These are phyloP conservation scores for Talaromyces wortmannii DNA, from an alignment of 495 filamentous ascomycete genomes.

Conservation along the genomic window DNA sequence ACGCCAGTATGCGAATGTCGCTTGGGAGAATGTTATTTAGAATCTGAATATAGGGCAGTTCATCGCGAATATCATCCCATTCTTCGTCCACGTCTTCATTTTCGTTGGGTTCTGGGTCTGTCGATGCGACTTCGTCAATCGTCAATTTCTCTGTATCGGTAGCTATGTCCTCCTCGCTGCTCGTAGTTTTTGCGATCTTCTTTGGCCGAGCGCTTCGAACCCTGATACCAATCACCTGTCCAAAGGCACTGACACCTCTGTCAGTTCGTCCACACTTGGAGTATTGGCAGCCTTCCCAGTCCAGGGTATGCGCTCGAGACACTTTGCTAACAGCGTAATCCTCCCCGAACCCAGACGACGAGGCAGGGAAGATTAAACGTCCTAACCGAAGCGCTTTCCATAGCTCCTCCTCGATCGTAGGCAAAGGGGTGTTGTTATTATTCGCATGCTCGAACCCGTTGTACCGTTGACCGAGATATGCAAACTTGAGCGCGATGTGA, in stretches of 20 bases:
- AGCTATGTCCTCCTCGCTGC: not conserved
- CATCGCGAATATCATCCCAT: slow-evolving; percentile 73
- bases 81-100: slow-evolving; percentile 13
- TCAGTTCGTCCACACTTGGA: slow-evolving; percentile 94
- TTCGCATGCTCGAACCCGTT: slow-evolving; percentile 83
- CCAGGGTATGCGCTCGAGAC: slow-evolving; percentile 39
- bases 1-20: slow-evolving; percentile 85
- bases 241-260: slow-evolving; percentile 90
- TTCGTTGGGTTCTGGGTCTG: not conserved
- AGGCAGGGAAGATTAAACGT: slow-evolving; percentile 69
- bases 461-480: slow-evolving; percentile 85
- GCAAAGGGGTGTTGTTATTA: slow-evolving; percentile 55
- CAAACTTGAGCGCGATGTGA: slow-evolving; percentile 83
- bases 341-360: slow-evolving; percentile 22
- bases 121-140: no score
- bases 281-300: slow-evolving; percentile 79
- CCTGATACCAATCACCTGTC: slow-evolving; percentile 80
- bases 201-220: slow-evolving; percentile 71
- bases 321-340: slow-evolving; percentile 18
- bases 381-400: slow-evolving; percentile 83
- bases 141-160: not conserved
- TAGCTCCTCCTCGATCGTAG: slow-evolving; percentile 84
- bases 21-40: slow-evolving; percentile 83
- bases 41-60: slow-evolving; percentile 72
- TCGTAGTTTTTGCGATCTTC: slow-evolving; percentile 1